These are phyloP conservation scores for Kwoniella dejecticola DNA, from an alignment of 768 basidiomycete genomes.

Conservation along the genomic window DNA sequence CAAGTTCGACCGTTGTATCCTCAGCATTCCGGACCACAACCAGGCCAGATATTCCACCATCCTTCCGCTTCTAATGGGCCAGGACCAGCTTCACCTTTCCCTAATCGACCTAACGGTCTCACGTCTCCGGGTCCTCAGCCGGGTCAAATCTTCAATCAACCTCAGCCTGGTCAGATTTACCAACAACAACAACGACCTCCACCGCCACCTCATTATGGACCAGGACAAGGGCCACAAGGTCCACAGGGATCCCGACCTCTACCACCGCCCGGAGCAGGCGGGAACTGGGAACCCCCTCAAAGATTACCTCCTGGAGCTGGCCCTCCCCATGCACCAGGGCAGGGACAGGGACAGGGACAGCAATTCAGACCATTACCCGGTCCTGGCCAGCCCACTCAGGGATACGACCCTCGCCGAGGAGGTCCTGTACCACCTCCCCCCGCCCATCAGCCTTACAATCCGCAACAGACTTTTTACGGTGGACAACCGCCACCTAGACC, in stretches of 20 bases:
- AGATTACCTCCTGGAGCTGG: constrained; percentile 25
- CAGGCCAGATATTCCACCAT: constrained; percentile 54
- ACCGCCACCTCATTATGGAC: constrained; percentile 9
- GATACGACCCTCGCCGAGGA: constrained; percentile 16
- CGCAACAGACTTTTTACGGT: constrained; percentile 20
- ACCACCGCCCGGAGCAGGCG: constrained; percentile 22
- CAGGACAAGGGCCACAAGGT: constrained; percentile 2
- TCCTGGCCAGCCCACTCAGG: neutral
- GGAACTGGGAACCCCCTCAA: constrained; percentile 23
- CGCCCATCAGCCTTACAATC: constrained; percentile 7
- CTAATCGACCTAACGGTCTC: constrained; percentile 13
- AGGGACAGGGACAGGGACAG: too few relatives aligned
- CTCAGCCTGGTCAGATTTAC: constrained; percentile 25
- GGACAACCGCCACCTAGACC: constrained; percentile 14
- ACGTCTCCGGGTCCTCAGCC: constrained; percentile 38
- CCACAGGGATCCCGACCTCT: constrained; percentile 8
- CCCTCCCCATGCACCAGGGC: constrained; percentile 21
- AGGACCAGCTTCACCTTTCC: constrained; percentile 24
- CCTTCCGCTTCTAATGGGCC: constrained; percentile 20
- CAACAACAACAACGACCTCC: constrained; percentile 13
- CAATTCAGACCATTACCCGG: too few relatives aligned
- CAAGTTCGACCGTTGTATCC: constrained; percentile 20
- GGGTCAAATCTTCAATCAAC: constrained; percentile 42
- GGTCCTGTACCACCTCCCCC: too few relatives aligned
- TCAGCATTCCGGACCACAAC: constrained; percentile 47